Evolutionary conservation across 345 rosid genomes (phyloP), one percentile per base, ranked within the genome.

Genomic region (Aquilaria yunnanensis): DNA sequence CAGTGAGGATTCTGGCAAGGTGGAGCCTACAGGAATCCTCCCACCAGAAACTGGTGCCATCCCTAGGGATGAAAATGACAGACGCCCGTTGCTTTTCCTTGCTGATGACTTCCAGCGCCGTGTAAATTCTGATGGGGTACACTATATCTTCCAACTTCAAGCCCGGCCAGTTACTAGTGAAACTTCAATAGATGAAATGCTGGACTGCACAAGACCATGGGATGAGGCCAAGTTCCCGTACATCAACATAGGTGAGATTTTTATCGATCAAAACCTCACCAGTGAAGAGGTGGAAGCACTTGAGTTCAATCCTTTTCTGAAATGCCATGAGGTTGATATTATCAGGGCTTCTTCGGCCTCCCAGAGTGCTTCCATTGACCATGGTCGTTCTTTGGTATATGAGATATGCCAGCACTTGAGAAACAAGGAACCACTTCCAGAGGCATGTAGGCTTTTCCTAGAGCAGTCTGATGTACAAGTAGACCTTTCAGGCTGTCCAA

Each of bases 31-130:
- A 1, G 86, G 83, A 47, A 81, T 81, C 72, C 89, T 83, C 29
- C 92, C 92, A 13, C 92, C 88, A n/a, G 92, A 86, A 69, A 86
- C 92, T 12, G 92, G 92, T 47, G 83, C 89, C 14, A 81, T 86
- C 67, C 87, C 89, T 0, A 71, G 87, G 72, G 78, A 78, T 16
- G 75, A 74, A 16, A 78, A 72, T 1, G 92, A 83, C 70, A 67
- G 70, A 5, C 79, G 85, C 9, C 92, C 86, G 10, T 61, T 76
- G 9, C 83, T 83, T 32, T 83, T 86, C 82, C 88, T 86, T 47
- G 83, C 83, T 9, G 72, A 86, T 9, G 89, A 83, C 51, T 86
- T 86, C 70, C 79, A 73, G 13, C 31, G 65, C 55, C 80, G 87
- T 0, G 85, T 83, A 50, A 72, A 45, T 63, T 68, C 76, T 0